phyloP scores from a whole-genome alignment of 257 asterid genomes.

The Pogostemon cablin region DNA sequence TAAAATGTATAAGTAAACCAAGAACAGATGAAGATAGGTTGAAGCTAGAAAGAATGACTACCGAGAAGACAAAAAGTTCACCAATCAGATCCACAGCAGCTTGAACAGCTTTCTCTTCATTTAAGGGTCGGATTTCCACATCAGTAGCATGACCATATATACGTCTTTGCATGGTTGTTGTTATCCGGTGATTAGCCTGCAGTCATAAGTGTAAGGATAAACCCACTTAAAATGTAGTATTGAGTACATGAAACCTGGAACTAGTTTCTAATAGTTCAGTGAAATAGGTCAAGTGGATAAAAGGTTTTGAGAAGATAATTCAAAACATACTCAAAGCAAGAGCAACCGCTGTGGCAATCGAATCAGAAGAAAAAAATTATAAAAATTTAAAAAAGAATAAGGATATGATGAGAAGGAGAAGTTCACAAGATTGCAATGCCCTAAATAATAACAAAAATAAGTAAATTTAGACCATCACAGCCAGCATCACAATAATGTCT shows the following conservation, averaged over 20 bases:
- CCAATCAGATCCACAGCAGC: slow-evolving; percentile 94
- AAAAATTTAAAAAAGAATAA: background rate
- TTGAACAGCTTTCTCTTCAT: slow-evolving; percentile 97
- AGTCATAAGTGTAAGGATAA: slow-evolving; percentile 26
- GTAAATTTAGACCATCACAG: background rate
- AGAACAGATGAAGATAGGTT: slow-evolving; percentile 20
- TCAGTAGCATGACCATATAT: slow-evolving; percentile 92
- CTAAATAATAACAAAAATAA: background rate
- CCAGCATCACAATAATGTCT: background rate
- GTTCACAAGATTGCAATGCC: slow-evolving; percentile 2
- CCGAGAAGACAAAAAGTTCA: slow-evolving; percentile 81
- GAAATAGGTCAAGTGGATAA: slow-evolving; percentile 9
- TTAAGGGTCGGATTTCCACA: slow-evolving; percentile 89
- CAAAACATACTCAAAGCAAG: slow-evolving; percentile 7
- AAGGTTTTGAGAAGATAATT: background rate
- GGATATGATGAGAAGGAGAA: background rate
- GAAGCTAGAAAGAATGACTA: slow-evolving; percentile 41
- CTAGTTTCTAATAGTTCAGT: slow-evolving; percentile 4
- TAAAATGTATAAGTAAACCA: background rate
- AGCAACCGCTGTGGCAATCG: too few species aligned
- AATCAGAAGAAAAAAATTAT: background rate
- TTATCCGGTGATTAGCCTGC: slow-evolving; percentile 85
- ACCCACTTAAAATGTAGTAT: slow-evolving; percentile 21
- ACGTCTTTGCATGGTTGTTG: slow-evolving; percentile 92
- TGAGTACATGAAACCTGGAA: slow-evolving; percentile 15